These are phyloP conservation scores for Populus tremula DNA, from an alignment of 345 rosid genomes.

Conservation along the genomic window DNA sequence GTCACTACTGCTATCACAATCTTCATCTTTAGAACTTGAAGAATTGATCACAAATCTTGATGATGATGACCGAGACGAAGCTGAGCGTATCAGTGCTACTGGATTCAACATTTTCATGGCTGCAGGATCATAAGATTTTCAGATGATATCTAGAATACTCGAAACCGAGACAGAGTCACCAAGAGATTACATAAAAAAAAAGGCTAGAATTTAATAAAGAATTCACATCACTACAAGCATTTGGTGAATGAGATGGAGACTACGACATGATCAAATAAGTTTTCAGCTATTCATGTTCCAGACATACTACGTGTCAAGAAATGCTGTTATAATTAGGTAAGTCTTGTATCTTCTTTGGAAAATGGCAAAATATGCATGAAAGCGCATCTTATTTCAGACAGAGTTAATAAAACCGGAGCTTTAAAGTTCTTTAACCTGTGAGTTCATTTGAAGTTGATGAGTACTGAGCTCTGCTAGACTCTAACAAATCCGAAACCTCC, in stretches of 20 bases:
- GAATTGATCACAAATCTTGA: conserved; percentile 66
- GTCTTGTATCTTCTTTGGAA: no score
- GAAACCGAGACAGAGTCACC: neutral
- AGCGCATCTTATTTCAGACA: neutral
- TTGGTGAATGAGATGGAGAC: neutral
- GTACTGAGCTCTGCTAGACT: conserved; percentile 71
- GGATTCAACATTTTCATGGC: conserved; percentile 91
- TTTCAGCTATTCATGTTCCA: neutral
- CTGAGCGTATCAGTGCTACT: conserved; percentile 81
- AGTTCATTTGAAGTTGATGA: conserved; percentile 55
- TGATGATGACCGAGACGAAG: conserved; percentile 83
- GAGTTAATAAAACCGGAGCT: neutral
- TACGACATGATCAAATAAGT: neutral
- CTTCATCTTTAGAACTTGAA: conserved; percentile 53
- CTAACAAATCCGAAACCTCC: conserved; percentile 73
- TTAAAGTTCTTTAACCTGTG: conserved; percentile 47
- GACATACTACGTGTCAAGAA: neutral
- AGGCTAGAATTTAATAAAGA: neutral
- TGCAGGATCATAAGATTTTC: conserved; percentile 30
- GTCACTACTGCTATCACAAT: conserved; percentile 54
- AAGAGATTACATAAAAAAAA: neutral
- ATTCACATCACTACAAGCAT: neutral
- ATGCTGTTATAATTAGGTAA: no score
- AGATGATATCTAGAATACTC: neutral
- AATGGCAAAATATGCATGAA: no score